Percentiles rank a stretch among this genome's conserved stretches.
Conservation (phyloP, 768 basidiomycete genomes). For the Hysterangium stoloniferum region DNA sequence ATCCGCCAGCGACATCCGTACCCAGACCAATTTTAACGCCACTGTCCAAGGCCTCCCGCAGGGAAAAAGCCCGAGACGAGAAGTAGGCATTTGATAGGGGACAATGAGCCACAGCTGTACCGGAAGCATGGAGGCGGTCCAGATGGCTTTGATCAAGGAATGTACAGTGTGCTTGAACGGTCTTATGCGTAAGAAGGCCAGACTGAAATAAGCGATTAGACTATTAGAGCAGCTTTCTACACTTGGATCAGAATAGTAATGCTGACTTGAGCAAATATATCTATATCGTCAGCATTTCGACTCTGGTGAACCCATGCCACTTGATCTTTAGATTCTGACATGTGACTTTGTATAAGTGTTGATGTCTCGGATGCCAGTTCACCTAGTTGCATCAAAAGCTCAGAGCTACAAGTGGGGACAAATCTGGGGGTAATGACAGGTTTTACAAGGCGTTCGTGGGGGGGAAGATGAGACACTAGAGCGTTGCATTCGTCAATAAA, state of each 20-base stretch:
- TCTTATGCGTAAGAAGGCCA: slow-evolving; percentile 51
- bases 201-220: slow-evolving; percentile 31
- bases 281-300: slow-evolving; percentile 59
- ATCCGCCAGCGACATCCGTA: slow-evolving; percentile 82
- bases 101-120: slow-evolving; percentile 74
- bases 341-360: slow-evolving; percentile 70
- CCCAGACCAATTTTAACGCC: slow-evolving; percentile 74
- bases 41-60: slow-evolving; percentile 60
- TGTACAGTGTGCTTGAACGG: slow-evolving; percentile 87
- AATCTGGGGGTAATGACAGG: slow-evolving; percentile 88
- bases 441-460: slow-evolving; percentile 49
- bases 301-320: slow-evolving; percentile 61
- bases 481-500: slow-evolving; percentile 50
- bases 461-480: slow-evolving; percentile 32
- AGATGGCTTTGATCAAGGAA: slow-evolving; percentile 53
- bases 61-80: slow-evolving; percentile 58
- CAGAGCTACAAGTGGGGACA: slow-evolving; percentile 79
- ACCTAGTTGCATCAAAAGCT: slow-evolving; percentile 56
- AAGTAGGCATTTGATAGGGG: slow-evolving; percentile 88
- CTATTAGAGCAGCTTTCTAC: not conserved
- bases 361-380: slow-evolving; percentile 37
- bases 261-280: slow-evolving; percentile 63
- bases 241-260: not conserved
- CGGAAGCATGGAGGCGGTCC: slow-evolving; percentile 36
- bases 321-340: slow-evolving; percentile 74